phyloP scores from a whole-genome alignment of 805 yeast species.

The Yarrowia sp. region DNA sequence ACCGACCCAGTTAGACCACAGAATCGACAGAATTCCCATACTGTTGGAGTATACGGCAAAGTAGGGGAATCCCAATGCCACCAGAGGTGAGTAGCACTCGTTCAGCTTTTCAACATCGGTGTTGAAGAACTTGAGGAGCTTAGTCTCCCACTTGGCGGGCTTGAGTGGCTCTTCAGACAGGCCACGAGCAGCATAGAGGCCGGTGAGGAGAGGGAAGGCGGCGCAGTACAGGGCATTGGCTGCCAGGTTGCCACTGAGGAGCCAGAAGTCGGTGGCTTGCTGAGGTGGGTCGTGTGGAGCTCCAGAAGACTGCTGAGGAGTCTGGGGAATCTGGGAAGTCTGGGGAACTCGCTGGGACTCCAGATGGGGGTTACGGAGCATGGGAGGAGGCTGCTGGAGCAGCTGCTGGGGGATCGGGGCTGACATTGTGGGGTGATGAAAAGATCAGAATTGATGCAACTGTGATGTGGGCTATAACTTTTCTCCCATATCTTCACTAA shows the following conservation, averaged over 20 bases:
- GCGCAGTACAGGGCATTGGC: slow-evolving; percentile 3
- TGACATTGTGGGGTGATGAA: not conserved
- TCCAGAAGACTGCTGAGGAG: not conserved
- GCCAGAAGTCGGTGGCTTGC: not conserved
- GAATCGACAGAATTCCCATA: slow-evolving; percentile 6
- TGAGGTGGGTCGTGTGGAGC: not conserved
- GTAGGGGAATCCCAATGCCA: slow-evolving; percentile 15
- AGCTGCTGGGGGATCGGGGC: slow-evolving; percentile 6
- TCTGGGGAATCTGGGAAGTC: not conserved
- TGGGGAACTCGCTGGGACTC: not conserved
- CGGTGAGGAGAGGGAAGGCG: slow-evolving; percentile 1
- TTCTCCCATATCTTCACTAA: too few species aligned
- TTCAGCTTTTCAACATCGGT: slow-evolving; percentile 1
- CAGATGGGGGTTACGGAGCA: slow-evolving; percentile 1
- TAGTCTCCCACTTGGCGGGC: slow-evolving; percentile 4
- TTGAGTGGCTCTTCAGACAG: not conserved
- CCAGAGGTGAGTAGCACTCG: slow-evolving; percentile 17
- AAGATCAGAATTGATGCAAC: not conserved
- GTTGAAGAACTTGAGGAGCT: not conserved
- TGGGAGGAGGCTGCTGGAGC: not conserved
- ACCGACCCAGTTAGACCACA: slow-evolving; percentile 19
- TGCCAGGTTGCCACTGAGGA: slow-evolving; percentile 1
- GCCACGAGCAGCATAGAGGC: not conserved
- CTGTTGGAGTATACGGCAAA: slow-evolving; percentile 6
- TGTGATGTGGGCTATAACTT: not conserved